Base-by-base conservation (phyloP, 257 asterid genomes). In the Leptodermis oblonga region DNA sequence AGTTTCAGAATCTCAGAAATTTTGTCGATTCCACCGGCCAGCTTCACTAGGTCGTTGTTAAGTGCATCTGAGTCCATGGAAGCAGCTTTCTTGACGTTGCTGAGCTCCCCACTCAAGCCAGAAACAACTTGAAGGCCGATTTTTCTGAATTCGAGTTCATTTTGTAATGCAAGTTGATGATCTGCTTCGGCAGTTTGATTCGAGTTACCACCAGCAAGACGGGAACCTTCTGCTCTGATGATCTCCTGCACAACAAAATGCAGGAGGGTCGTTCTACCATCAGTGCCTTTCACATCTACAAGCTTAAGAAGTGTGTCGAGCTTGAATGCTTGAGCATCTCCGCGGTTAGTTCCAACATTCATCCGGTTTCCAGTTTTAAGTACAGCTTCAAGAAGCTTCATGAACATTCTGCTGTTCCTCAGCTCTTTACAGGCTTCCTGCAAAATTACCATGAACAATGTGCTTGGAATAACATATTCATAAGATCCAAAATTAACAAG, bases 221-320 rank as follows among this genome's bases (percentile, higher is more conserved):
- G 90, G 42, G 88, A 83, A 59, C 97, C 96, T 82, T 91, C 95
- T 0, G 86, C 86, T 68, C 86, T 67, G 67, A 83, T 87, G 76
- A 89, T 91, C 65, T 91, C 97, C 33, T 87, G 93, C 56, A 91
- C 95, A 2, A 88, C 92, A 28, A 88, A 91, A 76, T 91, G 97
- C 30, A 88, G 74, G 13, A 91, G 95, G 14, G 92, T 88, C 28
- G 97, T 91, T 56, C 84, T 88, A 5, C 95, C 87, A 59, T 88
- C 97, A 4, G 90, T 76, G 13, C 96, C 91, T 77, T 88, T 91
- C 28, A 91, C 87, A 48, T 87, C 92, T 43, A 81, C 92, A 7
- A 88, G 97, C 81, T 88, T 91, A 13, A 91, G 91, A 43, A 91
- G 96, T 0, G 90, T 83, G 72, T 88, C 95, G 14, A 91, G 95